phyloP scores from a whole-genome alignment of 306 rosid genomes.

The Canavalia ensiformis region DNA sequence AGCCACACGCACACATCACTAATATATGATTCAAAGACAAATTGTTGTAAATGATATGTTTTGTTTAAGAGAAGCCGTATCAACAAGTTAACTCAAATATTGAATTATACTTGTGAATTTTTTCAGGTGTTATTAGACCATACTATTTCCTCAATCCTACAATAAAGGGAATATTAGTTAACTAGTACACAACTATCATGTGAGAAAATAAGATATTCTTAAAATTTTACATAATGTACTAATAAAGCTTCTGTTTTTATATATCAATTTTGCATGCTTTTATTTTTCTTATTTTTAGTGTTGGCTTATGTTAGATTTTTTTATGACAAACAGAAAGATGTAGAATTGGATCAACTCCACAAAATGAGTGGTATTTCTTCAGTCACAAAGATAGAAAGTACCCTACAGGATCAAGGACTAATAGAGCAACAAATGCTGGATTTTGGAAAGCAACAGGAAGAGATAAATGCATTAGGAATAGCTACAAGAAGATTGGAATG shows the following conservation, averaged over 20 bases:
- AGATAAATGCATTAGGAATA: constrained; percentile 89
- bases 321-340: constrained; percentile 69
- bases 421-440: constrained; percentile 92
- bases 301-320: neutral
- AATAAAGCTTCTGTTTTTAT: too few species aligned
- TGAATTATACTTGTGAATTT: neutral
- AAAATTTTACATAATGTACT: too few species aligned
- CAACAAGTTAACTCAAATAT: neutral
- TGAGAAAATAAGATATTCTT: too few species aligned
- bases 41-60: neutral
- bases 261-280: neutral
- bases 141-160: neutral
- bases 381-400: constrained; percentile 98
- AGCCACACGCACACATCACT: neutral
- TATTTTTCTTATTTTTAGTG: neutral
- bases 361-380: constrained; percentile 97
- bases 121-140: neutral
- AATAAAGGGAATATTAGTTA: neutral
- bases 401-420: constrained; percentile 98
- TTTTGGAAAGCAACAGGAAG: constrained; percentile 99
- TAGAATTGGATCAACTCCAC: constrained; percentile 93
- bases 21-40: neutral
- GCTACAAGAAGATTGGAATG: constrained; percentile 88
- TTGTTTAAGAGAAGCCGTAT: neutral
- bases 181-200: too few species aligned